Evolutionary conservation across 768 basidiomycete genomes (phyloP).

Genomic region (Rubroboletus satanas): DNA sequence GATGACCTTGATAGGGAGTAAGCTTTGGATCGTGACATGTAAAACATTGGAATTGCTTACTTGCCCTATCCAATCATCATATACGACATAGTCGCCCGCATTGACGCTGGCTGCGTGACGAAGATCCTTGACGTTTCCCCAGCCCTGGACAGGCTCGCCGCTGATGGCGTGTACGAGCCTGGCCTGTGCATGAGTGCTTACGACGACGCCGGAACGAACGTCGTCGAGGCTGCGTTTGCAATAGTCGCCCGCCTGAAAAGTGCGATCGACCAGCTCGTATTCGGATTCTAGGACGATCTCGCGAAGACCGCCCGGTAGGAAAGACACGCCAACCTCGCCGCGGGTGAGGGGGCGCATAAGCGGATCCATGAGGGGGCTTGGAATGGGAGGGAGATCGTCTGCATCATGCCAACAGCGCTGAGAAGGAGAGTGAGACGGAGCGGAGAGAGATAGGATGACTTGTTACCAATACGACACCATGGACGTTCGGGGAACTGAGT

Average conservation of each 20-base stretch:
- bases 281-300: slow-evolving; percentile 71
- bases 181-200: slow-evolving; percentile 57
- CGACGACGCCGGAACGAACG: slow-evolving; percentile 71
- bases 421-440: slow-evolving; percentile 5
- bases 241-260: slow-evolving; percentile 73
- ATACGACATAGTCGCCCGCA: slow-evolving; percentile 76
- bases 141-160: slow-evolving; percentile 53
- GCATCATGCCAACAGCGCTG: slow-evolving; percentile 90
- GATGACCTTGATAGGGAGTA: slow-evolving; percentile 48
- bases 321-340: slow-evolving; percentile 83
- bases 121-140: slow-evolving; percentile 59
- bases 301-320: slow-evolving; percentile 50
- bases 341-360: slow-evolving; percentile 69
- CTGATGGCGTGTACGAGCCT: slow-evolving; percentile 74
- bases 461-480: slow-evolving; percentile 66
- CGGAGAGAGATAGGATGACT: neutral
- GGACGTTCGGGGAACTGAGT: slow-evolving; percentile 36
- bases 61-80: slow-evolving; percentile 88
- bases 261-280: slow-evolving; percentile 69
- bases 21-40: slow-evolving; percentile 5
- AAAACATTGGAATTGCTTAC: slow-evolving; percentile 39
- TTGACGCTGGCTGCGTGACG: slow-evolving; percentile 58
- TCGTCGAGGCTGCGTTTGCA: slow-evolving; percentile 78
- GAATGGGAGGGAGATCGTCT: slow-evolving; percentile 56
- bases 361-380: slow-evolving; percentile 51